Conservation (phyloP, 192 early-diverging fungal species). For the Podila verticillata region DNA sequence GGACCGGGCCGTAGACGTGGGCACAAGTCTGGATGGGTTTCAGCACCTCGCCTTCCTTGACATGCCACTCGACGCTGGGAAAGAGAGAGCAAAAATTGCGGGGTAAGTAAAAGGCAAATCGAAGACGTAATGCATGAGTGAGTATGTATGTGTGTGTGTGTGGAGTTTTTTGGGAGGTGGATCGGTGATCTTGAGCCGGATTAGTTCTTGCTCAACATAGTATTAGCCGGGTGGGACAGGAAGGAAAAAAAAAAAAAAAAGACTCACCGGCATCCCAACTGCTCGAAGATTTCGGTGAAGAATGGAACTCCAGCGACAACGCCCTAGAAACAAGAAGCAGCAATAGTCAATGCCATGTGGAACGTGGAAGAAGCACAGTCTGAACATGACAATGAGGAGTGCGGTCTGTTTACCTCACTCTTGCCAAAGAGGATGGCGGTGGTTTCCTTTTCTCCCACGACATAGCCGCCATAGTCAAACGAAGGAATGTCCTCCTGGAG, state of each 20-base stretch:
- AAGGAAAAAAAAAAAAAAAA: conserved; percentile 9
- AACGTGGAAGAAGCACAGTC: not conserved
- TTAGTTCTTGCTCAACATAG: not conserved
- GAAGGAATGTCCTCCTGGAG: conserved; percentile 96
- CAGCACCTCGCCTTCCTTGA: conserved; percentile 83
- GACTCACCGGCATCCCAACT: conserved; percentile 85
- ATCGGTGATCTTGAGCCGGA: too few species aligned
- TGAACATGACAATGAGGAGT: not conserved
- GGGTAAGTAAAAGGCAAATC: not conserved
- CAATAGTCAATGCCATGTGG: not conserved
- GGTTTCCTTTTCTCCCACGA: conserved; percentile 89
- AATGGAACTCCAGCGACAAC: conserved; percentile 95
- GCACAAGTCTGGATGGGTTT: conserved; percentile 81
- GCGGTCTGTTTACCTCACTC: conserved; percentile 55
- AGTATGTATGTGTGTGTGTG: not conserved
- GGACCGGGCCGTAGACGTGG: conserved; percentile 82
- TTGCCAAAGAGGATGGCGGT: conserved; percentile 90
- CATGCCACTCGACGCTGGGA: conserved; percentile 83
- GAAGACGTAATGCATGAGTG: too few species aligned
- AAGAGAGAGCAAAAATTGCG: not conserved
- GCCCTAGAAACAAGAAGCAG: conserved; percentile 55
- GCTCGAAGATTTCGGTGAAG: conserved; percentile 93
- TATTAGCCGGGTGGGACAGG: not conserved
- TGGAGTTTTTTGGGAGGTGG: not conserved
- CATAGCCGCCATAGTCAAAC: conserved; percentile 98